Evolutionary conservation across 306 rosid species (phyloP).

Genomic region (Abrus pulchellus): DNA sequence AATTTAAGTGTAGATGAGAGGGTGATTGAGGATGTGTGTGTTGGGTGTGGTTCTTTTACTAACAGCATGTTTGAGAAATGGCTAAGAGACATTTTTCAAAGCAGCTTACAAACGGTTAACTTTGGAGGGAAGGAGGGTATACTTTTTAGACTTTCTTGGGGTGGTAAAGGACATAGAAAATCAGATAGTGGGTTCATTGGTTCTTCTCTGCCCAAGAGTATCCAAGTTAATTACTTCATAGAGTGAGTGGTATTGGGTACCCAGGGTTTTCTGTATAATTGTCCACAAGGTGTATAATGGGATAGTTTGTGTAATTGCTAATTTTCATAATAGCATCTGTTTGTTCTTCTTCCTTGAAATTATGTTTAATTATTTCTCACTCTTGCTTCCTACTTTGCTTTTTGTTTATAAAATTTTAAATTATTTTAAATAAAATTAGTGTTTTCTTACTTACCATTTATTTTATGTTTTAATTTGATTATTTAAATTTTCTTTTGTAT

Average conservation of each 20-base stretch:
- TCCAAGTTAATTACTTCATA: constrained; percentile 64
- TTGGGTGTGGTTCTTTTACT: constrained; percentile 68
- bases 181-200: constrained; percentile 73
- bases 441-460: neutral
- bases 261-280: constrained; percentile 46
- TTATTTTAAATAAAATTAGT: neutral
- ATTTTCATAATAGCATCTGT: constrained; percentile 59
- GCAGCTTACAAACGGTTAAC: constrained; percentile 62
- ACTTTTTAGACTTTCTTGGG: constrained; percentile 72
- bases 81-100: constrained; percentile 69
- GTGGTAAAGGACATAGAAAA: constrained; percentile 62
- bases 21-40: constrained; percentile 61
- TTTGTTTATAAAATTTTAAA: neutral
- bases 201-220: constrained; percentile 71
- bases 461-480: neutral
- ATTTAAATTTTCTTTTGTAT: neutral
- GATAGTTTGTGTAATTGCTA: constrained; percentile 59
- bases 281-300: constrained; percentile 46
- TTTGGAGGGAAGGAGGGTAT: constrained; percentile 71
- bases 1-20: constrained; percentile 72
- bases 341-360: constrained; percentile 28
- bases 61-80: constrained; percentile 81
- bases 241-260: constrained; percentile 52
- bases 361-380: neutral
- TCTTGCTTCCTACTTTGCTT: neutral